Evolutionary conservation across 768 basidiomycete species (phyloP).

Genomic region (Kwoniella botswanensis): DNA sequence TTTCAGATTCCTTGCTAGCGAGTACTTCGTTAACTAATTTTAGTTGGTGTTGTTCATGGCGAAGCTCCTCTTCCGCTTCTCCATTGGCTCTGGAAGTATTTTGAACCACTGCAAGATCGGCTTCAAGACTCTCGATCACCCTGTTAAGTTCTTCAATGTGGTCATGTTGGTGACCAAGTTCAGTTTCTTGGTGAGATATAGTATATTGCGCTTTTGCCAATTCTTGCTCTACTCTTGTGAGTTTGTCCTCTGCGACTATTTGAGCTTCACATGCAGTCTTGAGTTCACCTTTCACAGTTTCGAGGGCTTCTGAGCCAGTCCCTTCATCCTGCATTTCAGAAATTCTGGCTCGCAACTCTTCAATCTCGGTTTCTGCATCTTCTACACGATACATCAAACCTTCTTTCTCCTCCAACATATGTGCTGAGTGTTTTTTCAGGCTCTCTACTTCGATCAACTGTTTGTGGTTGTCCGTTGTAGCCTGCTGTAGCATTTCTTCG

Average conservation of each 20-base stretch:
- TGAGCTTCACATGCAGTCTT: constrained; percentile 15
- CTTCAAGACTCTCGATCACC: constrained; percentile 26
- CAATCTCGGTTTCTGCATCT: constrained; percentile 23
- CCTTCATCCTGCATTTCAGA: not conserved
- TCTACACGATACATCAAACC: constrained; percentile 19
- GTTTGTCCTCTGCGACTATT: constrained; percentile 15
- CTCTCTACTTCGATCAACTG: constrained; percentile 22
- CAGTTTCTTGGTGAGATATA: constrained; percentile 21
- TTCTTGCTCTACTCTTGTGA: constrained; percentile 9
- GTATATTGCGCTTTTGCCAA: constrained; percentile 11
- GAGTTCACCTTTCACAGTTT: constrained; percentile 22
- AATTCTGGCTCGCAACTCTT: constrained; percentile 16
- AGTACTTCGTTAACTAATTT: constrained; percentile 24
- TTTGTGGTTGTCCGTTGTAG: constrained; percentile 1
- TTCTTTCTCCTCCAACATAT: constrained; percentile 16
- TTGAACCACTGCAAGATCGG: constrained; percentile 13
- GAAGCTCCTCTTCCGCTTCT: constrained; percentile 22
- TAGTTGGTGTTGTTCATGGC: constrained; percentile 22
- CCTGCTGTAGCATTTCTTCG: constrained; percentile 24
- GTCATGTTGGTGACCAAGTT: constrained; percentile 29
- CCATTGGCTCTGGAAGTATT: not conserved
- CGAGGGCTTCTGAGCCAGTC: not conserved
- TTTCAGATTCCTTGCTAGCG: constrained; percentile 39
- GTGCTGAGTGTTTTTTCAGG: constrained; percentile 11
- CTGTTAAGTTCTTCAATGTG: constrained; percentile 31